Percentiles rank a stretch among this genome's conserved stretches.
These are phyloP conservation scores for Botrytis aclada DNA, from an alignment of 2,329 filamentous ascomycete genomes.

Conservation along the genomic window DNA sequence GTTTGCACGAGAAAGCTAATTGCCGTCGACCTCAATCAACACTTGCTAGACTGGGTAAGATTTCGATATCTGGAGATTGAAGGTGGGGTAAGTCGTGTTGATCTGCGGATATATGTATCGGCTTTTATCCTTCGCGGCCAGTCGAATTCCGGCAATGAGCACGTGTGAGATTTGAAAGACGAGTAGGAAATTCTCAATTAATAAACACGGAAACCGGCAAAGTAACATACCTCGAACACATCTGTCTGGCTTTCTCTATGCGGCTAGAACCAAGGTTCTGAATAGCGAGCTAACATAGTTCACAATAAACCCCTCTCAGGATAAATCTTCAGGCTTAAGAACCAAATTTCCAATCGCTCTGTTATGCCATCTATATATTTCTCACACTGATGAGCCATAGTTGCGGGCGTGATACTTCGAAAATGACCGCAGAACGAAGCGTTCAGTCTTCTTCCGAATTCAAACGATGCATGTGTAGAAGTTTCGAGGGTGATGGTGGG, in stretches of 20 bases:
- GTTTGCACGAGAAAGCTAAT: background rate
- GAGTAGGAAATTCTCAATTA: background rate
- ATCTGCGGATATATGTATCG: slow-evolving; percentile 7
- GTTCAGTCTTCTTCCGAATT: background rate
- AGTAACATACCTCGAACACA: background rate
- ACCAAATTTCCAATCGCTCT: background rate
- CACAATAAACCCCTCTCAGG: background rate
- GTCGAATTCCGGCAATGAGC: background rate
- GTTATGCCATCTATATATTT: background rate
- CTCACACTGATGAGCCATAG: background rate
- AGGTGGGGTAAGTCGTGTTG: background rate
- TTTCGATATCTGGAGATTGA: background rate
- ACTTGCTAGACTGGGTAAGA: background rate
- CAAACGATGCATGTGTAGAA: background rate
- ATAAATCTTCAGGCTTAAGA: background rate
- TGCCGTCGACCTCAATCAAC: background rate
- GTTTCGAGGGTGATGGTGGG: background rate
- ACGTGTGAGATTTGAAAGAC: background rate
- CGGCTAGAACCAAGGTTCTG: background rate
- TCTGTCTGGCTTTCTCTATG: background rate
- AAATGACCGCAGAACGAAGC: background rate
- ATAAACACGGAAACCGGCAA: background rate
- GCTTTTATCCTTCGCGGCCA: background rate
- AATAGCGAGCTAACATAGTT: background rate
- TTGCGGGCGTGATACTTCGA: no score